Conservation (phyloP, 2,329 filamentous ascomycete genomes). For the Nakataea oryzae region DNA sequence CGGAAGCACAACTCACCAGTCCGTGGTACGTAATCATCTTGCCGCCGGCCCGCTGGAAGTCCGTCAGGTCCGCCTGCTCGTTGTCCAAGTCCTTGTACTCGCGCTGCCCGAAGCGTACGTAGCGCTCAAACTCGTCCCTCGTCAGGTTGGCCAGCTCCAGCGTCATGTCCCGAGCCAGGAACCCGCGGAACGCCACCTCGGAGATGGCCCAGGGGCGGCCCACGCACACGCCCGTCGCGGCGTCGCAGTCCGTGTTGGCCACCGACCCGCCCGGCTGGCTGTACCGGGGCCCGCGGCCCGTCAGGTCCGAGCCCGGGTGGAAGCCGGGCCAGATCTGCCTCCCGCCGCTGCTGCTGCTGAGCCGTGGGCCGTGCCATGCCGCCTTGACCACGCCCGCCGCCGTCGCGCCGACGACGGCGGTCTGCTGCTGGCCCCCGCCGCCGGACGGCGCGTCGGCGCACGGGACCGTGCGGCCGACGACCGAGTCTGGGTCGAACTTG, state of each 20-base stretch:
- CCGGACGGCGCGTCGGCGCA: background rate
- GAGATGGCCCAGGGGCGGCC: background rate
- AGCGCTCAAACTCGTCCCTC: background rate
- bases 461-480: background rate
- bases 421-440: too few relatives aligned
- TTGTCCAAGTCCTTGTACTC: too few relatives aligned
- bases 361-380: constrained; percentile 6
- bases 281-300: constrained; percentile 6
- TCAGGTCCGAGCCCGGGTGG: constrained; percentile 5
- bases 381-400: constrained; percentile 10
- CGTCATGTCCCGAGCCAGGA: background rate
- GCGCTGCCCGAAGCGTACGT: background rate
- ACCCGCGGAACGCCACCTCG: background rate
- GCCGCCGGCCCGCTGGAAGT: constrained; percentile 30
- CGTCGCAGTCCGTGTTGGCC: background rate
- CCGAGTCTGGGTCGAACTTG: constrained; percentile 7
- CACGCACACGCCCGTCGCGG: background rate
- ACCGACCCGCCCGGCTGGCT: constrained; percentile 7
- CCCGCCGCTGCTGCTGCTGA: constrained; percentile 4
- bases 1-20: too few relatives aligned
- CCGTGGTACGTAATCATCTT: constrained; percentile 41
- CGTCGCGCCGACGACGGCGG: constrained; percentile 2
- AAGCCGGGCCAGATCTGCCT: constrained; percentile 9
- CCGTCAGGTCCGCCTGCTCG: too few relatives aligned
- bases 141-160: background rate